phyloP scores from a whole-genome alignment of 768 basidiomycete species.

The Suillus brevipes region DNA sequence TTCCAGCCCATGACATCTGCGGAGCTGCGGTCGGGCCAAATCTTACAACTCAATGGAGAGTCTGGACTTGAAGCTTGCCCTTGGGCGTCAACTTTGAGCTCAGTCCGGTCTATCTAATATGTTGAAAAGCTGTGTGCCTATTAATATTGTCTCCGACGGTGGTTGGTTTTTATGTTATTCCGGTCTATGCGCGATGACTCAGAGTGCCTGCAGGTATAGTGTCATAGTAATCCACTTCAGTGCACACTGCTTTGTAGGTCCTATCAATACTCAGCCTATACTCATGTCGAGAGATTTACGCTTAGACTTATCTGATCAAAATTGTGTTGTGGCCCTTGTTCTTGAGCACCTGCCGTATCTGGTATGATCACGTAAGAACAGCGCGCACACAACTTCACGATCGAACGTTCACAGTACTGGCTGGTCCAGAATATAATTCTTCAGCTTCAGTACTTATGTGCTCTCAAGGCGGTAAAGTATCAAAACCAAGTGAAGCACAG shows the following conservation, averaged over 20 bases:
- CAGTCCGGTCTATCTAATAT: not conserved
- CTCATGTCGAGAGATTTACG: no score
- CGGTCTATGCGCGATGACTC: not conserved
- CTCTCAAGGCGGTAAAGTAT: not conserved
- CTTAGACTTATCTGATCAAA: not conserved
- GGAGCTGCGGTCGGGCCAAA: not conserved
- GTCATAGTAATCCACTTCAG: not conserved
- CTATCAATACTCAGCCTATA: no score
- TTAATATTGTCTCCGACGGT: not conserved
- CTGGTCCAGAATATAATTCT: not conserved
- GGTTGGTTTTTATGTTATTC: not conserved
- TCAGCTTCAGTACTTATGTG: not conserved
- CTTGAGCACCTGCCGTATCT: conserved; percentile 14
- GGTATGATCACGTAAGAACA: conserved; percentile 9
- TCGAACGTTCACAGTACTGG: not conserved
- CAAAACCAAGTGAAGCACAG: not conserved
- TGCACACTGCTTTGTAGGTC: not conserved
- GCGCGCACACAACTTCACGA: not conserved
- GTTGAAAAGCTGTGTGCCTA: not conserved
- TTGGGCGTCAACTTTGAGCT: not conserved
- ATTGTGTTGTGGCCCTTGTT: not conserved
- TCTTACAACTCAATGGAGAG: not conserved
- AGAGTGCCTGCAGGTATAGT: not conserved
- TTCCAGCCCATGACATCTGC: not conserved
- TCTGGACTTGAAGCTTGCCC: conserved; percentile 1